Evolutionary conservation across 331 rosid genomes (phyloP), one percentile per base, ranked within the genome.

Genomic region (Pyracantha coccinea): DNA sequence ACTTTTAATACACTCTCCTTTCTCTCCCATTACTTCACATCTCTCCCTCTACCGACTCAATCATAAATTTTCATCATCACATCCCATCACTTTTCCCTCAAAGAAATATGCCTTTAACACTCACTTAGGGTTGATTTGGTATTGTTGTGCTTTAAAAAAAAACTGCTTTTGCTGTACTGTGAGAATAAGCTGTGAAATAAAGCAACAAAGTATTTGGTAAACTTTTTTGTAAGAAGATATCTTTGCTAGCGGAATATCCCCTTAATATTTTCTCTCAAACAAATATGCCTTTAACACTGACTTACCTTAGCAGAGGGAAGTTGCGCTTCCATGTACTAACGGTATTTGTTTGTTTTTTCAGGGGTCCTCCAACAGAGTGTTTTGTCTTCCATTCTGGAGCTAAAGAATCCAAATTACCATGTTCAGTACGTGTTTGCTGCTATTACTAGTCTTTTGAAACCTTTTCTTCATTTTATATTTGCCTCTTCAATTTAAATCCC

Each of bases 321-420:
- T 19, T 75, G 24, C 27, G 53, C 32, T 68, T 53, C 77, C 71
- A 17, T 69, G 61, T 70, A 67, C 87, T 83, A 44, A 81, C 62
- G 27, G 59, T 54, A 41, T 32, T 73, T 85, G 75, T 76, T 66
- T 79, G 66, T 77, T 67, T 84, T 86, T 87, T 79, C 92, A 94
- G 99, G 35, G 99, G 99, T 78, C 97, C 97, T 57, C 96, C 99
- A 38, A 92, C 97, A 9, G 90, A 94, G 88, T 94, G 99, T 80
- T 88, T 94, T 90, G 53, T 94, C 71, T 89, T 83, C 82, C 99
- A 92, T 82, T 95, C 97, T 70, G 88, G 95, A 77, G 99, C 99
- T 35, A 68, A 78, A 79, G 97, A 88, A 77, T 85, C 84, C 81
- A 86, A 78, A 80, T 72, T 92, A 73, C 92, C 96, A 27, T 68